Conservation (phyloP, 2,329 filamentous ascomycete species). For the Colletotrichum lindemuthianum region DNA sequence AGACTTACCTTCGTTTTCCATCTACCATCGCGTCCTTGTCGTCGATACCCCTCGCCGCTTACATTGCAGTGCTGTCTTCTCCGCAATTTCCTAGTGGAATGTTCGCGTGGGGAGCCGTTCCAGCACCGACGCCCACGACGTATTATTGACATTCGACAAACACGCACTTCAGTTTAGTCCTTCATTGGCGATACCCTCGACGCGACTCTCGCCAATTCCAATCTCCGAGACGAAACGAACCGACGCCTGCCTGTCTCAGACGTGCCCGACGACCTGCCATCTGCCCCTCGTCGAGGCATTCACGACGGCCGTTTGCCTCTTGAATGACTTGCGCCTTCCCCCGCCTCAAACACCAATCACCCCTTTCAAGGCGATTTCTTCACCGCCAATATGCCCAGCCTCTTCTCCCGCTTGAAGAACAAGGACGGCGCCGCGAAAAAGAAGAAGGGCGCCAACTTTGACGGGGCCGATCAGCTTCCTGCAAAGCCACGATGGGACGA, state of each 20-base stretch:
- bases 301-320: constrained; percentile 12
- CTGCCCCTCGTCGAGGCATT: constrained; percentile 21
- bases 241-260: constrained; percentile 21
- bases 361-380: constrained; percentile 16
- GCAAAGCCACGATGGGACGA: constrained; percentile 86
- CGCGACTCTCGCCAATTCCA: constrained; percentile 14
- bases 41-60: constrained; percentile 3
- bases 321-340: constrained; percentile 27
- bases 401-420: constrained; percentile 76
- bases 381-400: constrained; percentile 60
- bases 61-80: not conserved
- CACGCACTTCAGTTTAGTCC: constrained; percentile 16
- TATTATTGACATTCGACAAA: constrained; percentile 32
- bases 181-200: constrained; percentile 27
- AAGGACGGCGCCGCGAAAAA: constrained; percentile 74
- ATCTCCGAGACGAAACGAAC: constrained; percentile 8
- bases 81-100: constrained; percentile 22
- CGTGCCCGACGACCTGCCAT: constrained; percentile 9
- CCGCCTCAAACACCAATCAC: constrained; percentile 18
- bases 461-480: constrained; percentile 63
- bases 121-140: constrained; percentile 7
- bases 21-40: not conserved
- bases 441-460: constrained; percentile 71
- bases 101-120: constrained; percentile 13
- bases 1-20: constrained; percentile 24